Evolutionary conservation across 225 moss, liverwort and hornwort genomes (phyloP), one percentile per base, ranked within the genome.

Genomic region (Thuidium tamariscinum): DNA sequence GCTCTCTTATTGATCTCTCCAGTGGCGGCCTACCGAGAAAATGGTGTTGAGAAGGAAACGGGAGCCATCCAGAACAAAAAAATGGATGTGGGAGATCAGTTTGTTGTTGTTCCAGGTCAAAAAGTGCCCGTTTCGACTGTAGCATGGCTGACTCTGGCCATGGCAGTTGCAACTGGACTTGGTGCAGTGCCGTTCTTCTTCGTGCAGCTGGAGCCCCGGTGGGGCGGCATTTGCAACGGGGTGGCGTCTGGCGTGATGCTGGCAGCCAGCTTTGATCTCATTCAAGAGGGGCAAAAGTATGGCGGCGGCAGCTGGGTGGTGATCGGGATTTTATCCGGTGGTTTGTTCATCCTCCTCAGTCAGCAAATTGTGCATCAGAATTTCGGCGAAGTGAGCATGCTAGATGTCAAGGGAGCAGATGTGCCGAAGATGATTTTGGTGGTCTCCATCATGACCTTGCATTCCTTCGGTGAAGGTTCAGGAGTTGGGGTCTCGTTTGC

Each of bases 201-300:
- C 90, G 93, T 99, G 92, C 90, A 94, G 88, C 85, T 99, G 81
- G 94, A 97, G 84, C 93, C 98, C 30, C 90, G 94, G 52, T 97
- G 95, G 88, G 97, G 97, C 42, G 98, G 98, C 52, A 95, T 99
- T 62, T 99, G 98, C 88, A 99, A 99, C 56, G 98, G 97, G 23
- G 90, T 99, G 81, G 98, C 98, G 27, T 93, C 97, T 26, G 98
- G 98, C 44, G 98, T 99, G 77, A 99, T 99, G 98, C 84, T 96
- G 65, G 97, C 98, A 70, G 98, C 98, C 63, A 99, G 98, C 91
- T 99, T 99, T 89, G 98, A 99, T 91, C 98, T 99, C 67, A 96
- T 99, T 71, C 94, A 99, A 86, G 98, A 99, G 80, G 98, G 98
- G 25, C 98, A 99, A 77, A 96, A 89, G 86, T 89, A 90, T 74